Evolutionary conservation across 2,329 filamentous ascomycete genomes (phyloP), one percentile per base, ranked within the genome.

Genomic region (Tolypocladium amazonense): DNA sequence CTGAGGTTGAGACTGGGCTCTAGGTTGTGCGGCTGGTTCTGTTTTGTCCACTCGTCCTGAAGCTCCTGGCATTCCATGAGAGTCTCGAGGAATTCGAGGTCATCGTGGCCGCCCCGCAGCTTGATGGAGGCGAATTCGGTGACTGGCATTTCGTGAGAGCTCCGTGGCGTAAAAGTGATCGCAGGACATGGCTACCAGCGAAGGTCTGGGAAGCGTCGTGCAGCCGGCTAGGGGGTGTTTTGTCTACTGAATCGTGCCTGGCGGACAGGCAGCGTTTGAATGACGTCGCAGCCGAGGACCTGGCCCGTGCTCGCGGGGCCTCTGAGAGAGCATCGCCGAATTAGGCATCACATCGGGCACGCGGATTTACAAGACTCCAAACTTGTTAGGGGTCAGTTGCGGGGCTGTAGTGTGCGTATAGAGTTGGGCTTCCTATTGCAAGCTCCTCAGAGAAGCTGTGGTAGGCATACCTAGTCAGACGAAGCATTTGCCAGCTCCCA

Each of bases 11-110:
- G 65, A 53, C 70, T 68, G 59, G 73, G 66, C 23, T 68, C 50
- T 15, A 73, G 68, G 14, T 72, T 65, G 37, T 69, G 61, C 1
- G 76, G 74, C 56, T 75, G 70, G 61, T 76, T 67, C 3, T 69
- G 54, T 12, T 68, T 68, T 38, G 73, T 67, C 77, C 77, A 79
- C 57, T 66, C 67, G 59, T 76, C 71, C 65, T 79, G 76, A 23
- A 72, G 59, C 25, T 65, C 63, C 59, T 73, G 71, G 41, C 67
- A 67, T 5, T 69, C 60, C 58, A 70, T 68, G 59, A 75, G 60
- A 18, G 68, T 57, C 27, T 71, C 67, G 62, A 69, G 71, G 45
- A 76, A 67, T 54, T 73, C 72, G 58, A 73, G 60, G 38, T 65
- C 54, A 41, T 72, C 63, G 38, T 68, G 70, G 18, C 65, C 65